A percentile compares a stretch with the other conserved stretches of the same genome.
Conservation (phyloP, 2,329 filamentous ascomycete species). For the Talaromyces sp. region DNA sequence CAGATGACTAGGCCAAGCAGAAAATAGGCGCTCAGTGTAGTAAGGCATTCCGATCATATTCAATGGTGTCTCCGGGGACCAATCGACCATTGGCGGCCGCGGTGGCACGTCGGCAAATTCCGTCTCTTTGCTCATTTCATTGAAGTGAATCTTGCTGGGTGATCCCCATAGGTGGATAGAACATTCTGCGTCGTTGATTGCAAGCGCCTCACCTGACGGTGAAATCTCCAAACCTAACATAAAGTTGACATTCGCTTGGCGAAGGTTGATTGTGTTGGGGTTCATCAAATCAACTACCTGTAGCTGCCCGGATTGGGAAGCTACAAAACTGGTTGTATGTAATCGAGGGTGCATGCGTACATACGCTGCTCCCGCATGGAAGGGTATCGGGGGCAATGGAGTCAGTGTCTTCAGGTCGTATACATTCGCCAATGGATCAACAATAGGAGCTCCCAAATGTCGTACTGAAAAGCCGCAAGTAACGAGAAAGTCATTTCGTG, state of each 20-base stretch:
- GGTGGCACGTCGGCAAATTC: constrained; percentile 70
- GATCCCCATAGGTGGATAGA: constrained; percentile 86
- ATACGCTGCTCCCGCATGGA: constrained; percentile 85
- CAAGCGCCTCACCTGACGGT: constrained; percentile 80
- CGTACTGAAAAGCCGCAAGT: constrained; percentile 91
- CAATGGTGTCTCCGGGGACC: constrained; percentile 71
- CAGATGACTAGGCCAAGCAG: constrained; percentile 82
- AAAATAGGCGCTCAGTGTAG: constrained; percentile 83
- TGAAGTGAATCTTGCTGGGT: constrained; percentile 79
- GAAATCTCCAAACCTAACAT: constrained; percentile 81
- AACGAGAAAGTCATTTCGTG: constrained; percentile 88
- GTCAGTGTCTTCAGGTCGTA: constrained; percentile 90
- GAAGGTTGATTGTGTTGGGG: constrained; percentile 78
- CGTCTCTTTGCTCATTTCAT: constrained; percentile 72
- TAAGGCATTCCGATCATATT: constrained; percentile 88
- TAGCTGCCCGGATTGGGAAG: constrained; percentile 87
- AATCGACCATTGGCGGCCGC: constrained; percentile 63
- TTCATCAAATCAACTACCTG: constrained; percentile 96
- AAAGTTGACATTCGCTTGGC: constrained; percentile 75
- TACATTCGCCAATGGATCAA: constrained; percentile 90
- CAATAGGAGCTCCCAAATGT: constrained; percentile 73
- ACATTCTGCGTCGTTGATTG: constrained; percentile 73
- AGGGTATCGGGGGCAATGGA: constrained; percentile 86
- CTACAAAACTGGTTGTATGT: constrained; percentile 90
- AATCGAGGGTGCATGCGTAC: constrained; percentile 96